These are phyloP conservation scores for Lenwebbia sp. DNA, from an alignment of 345 rosid species.

Conservation along the genomic window DNA sequence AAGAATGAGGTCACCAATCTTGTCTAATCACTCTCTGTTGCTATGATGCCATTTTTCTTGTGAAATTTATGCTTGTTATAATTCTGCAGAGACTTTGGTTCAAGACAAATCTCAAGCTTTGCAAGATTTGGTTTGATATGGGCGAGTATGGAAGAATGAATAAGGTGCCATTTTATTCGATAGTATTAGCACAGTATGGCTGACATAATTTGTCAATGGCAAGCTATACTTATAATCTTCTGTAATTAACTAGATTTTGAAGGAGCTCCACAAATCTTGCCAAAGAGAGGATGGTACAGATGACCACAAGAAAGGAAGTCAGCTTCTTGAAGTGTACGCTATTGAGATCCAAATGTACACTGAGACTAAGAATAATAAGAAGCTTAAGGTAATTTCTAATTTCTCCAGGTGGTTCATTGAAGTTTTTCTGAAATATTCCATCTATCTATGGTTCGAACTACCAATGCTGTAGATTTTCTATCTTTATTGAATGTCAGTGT, in stretches of 20 bases:
- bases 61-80: not conserved
- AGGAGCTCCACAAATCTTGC: constrained; percentile 95
- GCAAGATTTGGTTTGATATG: constrained; percentile 98
- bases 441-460: not conserved
- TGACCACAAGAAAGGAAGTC: constrained; percentile 99
- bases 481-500: not conserved
- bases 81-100: constrained; percentile 91
- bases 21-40: not conserved
- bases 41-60: not conserved
- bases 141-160: constrained; percentile 97
- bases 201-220: not conserved
- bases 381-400: constrained; percentile 58
- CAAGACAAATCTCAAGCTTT: constrained; percentile 95
- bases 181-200: not conserved
- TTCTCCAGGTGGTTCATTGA: not conserved
- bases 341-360: constrained; percentile 98
- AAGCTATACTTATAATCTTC: not conserved
- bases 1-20: constrained; percentile 67
- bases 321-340: constrained; percentile 95
- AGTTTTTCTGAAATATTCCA: not conserved
- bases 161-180: constrained; percentile 41
- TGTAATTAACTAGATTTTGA: constrained; percentile 47
- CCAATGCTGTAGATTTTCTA: not conserved
- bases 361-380: constrained; percentile 95
- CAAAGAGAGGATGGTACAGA: constrained; percentile 97